Base-by-base conservation (phyloP, 768 basidiomycete species). In the Solioccasus polychromus region DNA sequence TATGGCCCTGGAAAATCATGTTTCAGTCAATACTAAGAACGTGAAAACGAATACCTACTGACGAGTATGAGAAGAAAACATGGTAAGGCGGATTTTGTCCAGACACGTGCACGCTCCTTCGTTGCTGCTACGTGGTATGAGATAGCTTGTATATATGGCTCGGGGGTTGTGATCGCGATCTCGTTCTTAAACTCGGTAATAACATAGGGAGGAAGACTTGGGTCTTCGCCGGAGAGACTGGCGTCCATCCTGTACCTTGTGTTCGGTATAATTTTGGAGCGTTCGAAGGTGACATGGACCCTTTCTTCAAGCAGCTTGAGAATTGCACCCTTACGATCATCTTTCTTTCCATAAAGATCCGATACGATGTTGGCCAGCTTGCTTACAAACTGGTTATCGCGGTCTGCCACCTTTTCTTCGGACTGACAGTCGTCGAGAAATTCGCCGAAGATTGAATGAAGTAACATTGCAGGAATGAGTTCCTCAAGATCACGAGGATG, bases 71-170 rank as follows among this genome's bases (percentile, higher is more conserved):
- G 35, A 18, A 67, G 42, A 14, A 65, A 42, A 34, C 59, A 68
- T n/a, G 63, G 66, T 5, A 65, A 36, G 44, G 47, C 12, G 8
- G 66, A 60, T 12, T 39, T 22, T 8, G 32, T 18, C 25, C 50
- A 25, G 35, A 25, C 11, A 9, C 19, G 29, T 12, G 54, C 54
- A 6, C 30, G 10, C 1, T 9, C 25, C 37, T 46, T 48, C n/a
- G 55, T 57, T 8, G 43, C 43, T 45, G 57, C 54, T 5, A 57
- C 35, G 41, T 58, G 63, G 42, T 58, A 57, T 17, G 28, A 30
- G 10, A 51, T 38, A n/a, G 51, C 44, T 50, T 68, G 45, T 24
- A 64, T 41, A 37, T 59, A 52, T 7, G 62, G 64, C n/a, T 68
- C 61, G 18, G 56, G 42, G 18, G 32, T 32, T 10, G 39, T 34